Percentiles rank a stretch among this genome's conserved stretches.
Conservation (phyloP, 768 basidiomycete genomes). For the Mycena galopus region DNA sequence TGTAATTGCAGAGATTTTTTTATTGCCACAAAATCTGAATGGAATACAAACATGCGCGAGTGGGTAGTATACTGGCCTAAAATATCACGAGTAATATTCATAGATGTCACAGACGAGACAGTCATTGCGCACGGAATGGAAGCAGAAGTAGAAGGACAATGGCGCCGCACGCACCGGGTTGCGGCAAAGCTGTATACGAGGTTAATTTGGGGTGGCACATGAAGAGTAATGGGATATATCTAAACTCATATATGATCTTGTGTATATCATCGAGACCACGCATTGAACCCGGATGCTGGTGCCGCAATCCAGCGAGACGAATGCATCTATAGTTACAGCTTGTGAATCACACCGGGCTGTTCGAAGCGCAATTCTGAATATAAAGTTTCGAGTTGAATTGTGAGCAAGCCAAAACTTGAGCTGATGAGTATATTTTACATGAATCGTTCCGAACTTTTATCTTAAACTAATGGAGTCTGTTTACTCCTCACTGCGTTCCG, state of each 20-base stretch:
- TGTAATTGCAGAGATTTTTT: constrained; percentile 11
- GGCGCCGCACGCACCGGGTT: too few relatives aligned
- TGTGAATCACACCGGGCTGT: too few relatives aligned
- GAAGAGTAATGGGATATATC: not conserved
- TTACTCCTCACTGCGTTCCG: too few relatives aligned
- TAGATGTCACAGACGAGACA: not conserved
- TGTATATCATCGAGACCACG: not conserved
- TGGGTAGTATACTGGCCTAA: constrained; percentile 3
- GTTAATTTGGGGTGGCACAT: constrained; percentile 1
- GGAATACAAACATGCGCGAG: constrained; percentile 9
- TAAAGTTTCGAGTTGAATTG: too few relatives aligned
- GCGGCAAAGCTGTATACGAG: not conserved
- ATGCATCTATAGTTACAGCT: too few relatives aligned
- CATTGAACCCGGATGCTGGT: not conserved
- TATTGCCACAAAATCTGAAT: constrained; percentile 1
- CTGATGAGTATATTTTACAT: too few relatives aligned
- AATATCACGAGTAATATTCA: not conserved
- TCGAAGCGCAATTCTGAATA: too few relatives aligned
- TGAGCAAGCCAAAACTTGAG: too few relatives aligned
- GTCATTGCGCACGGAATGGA: not conserved
- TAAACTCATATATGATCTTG: not conserved
- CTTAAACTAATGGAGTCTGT: too few relatives aligned
- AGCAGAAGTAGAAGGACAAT: not conserved
- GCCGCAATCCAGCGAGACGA: too few relatives aligned
- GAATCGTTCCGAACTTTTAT: too few relatives aligned